Percentiles rank a stretch among this genome's conserved stretches.
Conservation (phyloP, 73 alveolate species). For the Paramecium sonneborni region DNA sequence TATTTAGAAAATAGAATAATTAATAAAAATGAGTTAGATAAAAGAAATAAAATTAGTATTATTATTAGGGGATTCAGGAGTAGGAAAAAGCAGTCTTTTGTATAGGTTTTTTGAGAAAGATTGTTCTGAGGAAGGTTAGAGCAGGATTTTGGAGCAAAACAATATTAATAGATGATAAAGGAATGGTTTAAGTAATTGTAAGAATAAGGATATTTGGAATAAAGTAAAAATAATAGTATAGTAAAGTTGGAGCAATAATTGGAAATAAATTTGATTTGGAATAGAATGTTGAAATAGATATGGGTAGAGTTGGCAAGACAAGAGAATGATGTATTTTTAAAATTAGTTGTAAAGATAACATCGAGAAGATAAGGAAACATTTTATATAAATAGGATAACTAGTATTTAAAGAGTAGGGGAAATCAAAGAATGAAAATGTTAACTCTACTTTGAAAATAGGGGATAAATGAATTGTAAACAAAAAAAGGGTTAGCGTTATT, state of each 20-base stretch:
- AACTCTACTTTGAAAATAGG: neutral
- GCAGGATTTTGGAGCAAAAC: constrained; percentile 41
- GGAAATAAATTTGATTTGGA: neutral
- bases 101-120: constrained; percentile 18
- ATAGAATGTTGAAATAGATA: no score
- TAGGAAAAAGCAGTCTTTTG: constrained; percentile 31
- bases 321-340: neutral
- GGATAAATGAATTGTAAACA: neutral
- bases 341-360: neutral
- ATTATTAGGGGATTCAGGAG: constrained; percentile 18
- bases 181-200: neutral
- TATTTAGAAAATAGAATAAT: no score
- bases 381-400: neutral
- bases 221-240: neutral
- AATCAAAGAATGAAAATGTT: neutral
- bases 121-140: neutral
- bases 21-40: neutral
- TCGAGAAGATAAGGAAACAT: neutral
- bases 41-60: constrained; percentile 28
- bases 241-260: neutral
- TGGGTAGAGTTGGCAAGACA: neutral
- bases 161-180: constrained; percentile 35
- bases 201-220: neutral
- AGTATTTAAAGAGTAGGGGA: neutral
- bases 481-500: no score